These are phyloP conservation scores for Effrenium voratum DNA, from an alignment of 73 alveolate species.

Conservation along the genomic window DNA sequence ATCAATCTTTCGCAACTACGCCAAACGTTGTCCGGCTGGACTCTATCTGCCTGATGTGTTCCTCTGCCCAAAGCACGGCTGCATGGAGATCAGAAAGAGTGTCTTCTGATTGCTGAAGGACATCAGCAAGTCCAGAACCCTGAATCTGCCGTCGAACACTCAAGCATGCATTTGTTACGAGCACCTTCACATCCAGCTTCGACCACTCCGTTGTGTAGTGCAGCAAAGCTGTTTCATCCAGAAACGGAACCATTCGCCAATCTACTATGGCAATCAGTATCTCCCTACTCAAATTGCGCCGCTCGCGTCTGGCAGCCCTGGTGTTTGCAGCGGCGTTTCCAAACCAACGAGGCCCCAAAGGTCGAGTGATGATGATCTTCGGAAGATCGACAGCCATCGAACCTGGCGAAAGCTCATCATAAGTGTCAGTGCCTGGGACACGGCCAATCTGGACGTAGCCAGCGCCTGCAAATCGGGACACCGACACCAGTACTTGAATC, in stretches of 20 bases:
- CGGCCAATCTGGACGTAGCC: slow-evolving; percentile 83
- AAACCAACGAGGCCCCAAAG: slow-evolving; percentile 84
- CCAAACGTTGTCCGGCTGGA: slow-evolving; percentile 47
- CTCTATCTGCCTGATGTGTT: slow-evolving; percentile 35
- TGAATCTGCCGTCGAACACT: slow-evolving; percentile 72
- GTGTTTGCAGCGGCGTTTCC: slow-evolving; percentile 85
- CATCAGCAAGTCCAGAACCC: slow-evolving; percentile 67
- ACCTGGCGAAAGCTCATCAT: slow-evolving; percentile 69
- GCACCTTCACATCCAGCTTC: slow-evolving; percentile 52
- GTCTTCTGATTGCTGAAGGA: slow-evolving; percentile 74
- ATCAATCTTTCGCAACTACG: not conserved
- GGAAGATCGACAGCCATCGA: slow-evolving; percentile 24
- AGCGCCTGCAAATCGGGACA: slow-evolving; percentile 78
- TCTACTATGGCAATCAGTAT: slow-evolving; percentile 69
- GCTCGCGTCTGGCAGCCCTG: slow-evolving; percentile 84
- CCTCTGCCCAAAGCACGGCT: slow-evolving; percentile 84
- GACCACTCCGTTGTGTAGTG: slow-evolving; percentile 79
- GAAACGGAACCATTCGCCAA: slow-evolving; percentile 82
- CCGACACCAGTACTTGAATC: slow-evolving; percentile 55
- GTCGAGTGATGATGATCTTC: slow-evolving; percentile 54
- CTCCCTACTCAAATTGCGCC: slow-evolving; percentile 50
- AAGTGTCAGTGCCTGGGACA: slow-evolving; percentile 51
- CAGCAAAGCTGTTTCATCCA: slow-evolving; percentile 72
- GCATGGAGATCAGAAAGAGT: slow-evolving; percentile 58
- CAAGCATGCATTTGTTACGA: slow-evolving; percentile 74